Conservation (phyloP, 1,284 basidiomycete species). For the Rhodotorula mucilaginosa region DNA sequence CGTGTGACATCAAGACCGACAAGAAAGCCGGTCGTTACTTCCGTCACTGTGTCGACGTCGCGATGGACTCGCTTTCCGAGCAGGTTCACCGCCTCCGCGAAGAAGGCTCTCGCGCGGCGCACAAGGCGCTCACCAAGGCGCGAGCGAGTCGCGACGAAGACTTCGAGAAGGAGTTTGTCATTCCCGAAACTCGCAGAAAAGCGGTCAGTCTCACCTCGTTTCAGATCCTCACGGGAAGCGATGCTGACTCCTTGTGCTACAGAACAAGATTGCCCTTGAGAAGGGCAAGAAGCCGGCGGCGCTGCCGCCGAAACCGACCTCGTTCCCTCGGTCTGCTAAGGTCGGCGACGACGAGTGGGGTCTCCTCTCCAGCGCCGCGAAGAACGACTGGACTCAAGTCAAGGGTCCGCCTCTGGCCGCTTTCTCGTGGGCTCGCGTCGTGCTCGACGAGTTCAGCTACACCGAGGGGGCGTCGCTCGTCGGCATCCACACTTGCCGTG, state of each 20-base stretch:
- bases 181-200: constrained; percentile 7
- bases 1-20: constrained; percentile 51
- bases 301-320: constrained; percentile 23
- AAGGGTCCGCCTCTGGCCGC: constrained; percentile 79
- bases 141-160: constrained; percentile 34
- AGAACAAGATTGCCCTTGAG: constrained; percentile 55
- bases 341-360: constrained; percentile 71
- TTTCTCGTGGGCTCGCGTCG: constrained; percentile 69
- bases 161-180: constrained; percentile 7
- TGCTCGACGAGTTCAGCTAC: constrained; percentile 95
- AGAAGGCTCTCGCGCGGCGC: constrained; percentile 62
- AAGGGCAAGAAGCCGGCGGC: constrained; percentile 13
- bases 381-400: constrained; percentile 74
- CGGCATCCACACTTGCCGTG: constrained; percentile 71
- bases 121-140: constrained; percentile 58
- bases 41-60: constrained; percentile 68
- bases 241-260: background rate
- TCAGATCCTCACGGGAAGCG: too few relatives aligned
- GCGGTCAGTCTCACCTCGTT: constrained; percentile 1
- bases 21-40: constrained; percentile 76
- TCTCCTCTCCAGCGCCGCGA: constrained; percentile 61
- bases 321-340: constrained; percentile 48
- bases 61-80: constrained; percentile 58
- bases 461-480: constrained; percentile 75
- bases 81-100: constrained; percentile 64